Percentiles rank a stretch among this genome's conserved stretches.
Evolutionary conservation across 768 basidiomycete species (phyloP).

Genomic region (Suillus lakei): DNA sequence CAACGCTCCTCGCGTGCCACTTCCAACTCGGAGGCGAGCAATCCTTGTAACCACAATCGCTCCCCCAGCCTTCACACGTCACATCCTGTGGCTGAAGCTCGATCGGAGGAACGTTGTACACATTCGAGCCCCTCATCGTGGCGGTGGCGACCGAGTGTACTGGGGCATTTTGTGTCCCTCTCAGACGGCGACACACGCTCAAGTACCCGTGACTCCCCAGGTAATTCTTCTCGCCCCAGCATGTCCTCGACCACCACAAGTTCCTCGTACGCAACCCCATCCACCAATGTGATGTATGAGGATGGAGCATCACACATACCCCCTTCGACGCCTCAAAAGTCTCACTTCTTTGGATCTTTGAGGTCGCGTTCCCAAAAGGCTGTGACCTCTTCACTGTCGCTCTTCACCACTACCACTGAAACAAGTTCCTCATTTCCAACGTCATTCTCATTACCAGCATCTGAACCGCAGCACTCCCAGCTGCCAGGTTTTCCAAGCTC

Average conservation of each 20-base stretch:
- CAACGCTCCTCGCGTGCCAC: slow-evolving; percentile 36
- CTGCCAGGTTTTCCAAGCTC: slow-evolving; percentile 35
- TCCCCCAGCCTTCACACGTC: slow-evolving; percentile 56
- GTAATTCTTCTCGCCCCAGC: slow-evolving; percentile 57
- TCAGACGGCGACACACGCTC: slow-evolving; percentile 49
- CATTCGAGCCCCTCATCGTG: slow-evolving; percentile 37
- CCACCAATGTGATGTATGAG: slow-evolving; percentile 42
- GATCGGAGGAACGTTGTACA: slow-evolving; percentile 14
- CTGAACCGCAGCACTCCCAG: slow-evolving; percentile 45
- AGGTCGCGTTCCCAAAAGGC: slow-evolving; percentile 34
- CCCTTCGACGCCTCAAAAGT: slow-evolving; percentile 42
- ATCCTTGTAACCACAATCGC: slow-evolving; percentile 46
- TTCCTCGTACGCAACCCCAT: slow-evolving; percentile 46
- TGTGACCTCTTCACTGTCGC: slow-evolving; percentile 36
- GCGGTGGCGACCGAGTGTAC: slow-evolving; percentile 67
- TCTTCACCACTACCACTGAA: slow-evolving; percentile 36
- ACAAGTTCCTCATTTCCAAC: slow-evolving; percentile 36
- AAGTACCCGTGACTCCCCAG: slow-evolving; percentile 45
- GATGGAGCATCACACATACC: slow-evolving; percentile 42
- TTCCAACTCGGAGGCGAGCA: slow-evolving; percentile 31
- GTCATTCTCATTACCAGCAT: slow-evolving; percentile 43
- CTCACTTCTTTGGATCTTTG: slow-evolving; percentile 38
- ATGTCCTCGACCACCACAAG: slow-evolving; percentile 64
- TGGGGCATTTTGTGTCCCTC: slow-evolving; percentile 63
- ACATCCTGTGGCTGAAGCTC: slow-evolving; percentile 24